These are phyloP conservation scores for Thalassiosira livingstoniorum DNA, from an alignment of 352 stramenopile genomes.

Conservation along the genomic window DNA sequence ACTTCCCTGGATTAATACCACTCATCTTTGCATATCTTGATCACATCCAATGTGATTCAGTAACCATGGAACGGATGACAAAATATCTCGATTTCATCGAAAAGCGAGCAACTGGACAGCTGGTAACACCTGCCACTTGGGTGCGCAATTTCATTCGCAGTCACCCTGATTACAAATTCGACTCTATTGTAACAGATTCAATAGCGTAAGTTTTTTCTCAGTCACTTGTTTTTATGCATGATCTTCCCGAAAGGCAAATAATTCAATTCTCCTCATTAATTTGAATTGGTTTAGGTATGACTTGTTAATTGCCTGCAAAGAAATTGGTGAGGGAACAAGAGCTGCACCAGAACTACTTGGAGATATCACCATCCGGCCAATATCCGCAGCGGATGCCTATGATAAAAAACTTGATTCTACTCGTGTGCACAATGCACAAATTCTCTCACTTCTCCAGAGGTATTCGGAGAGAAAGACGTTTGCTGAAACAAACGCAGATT, in stretches of 20 bases:
- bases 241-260: constrained; percentile 44
- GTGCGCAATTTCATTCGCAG: constrained; percentile 94
- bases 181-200: constrained; percentile 89
- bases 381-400: constrained; percentile 91
- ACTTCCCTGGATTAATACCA: constrained; percentile 96
- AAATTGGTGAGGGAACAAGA: constrained; percentile 94
- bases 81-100: constrained; percentile 91
- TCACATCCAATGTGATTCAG: constrained; percentile 95
- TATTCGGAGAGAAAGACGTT: constrained; percentile 76
- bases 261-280: constrained; percentile 54
- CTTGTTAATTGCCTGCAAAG: constrained; percentile 93
- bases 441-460: constrained; percentile 74
- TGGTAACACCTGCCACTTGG: constrained; percentile 96
- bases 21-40: constrained; percentile 97
- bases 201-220: constrained; percentile 79
- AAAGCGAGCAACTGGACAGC: constrained; percentile 93
- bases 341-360: constrained; percentile 93
- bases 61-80: constrained; percentile 82
- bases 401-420: constrained; percentile 92
- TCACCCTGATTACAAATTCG: constrained; percentile 95
- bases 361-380: constrained; percentile 90
- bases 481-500: constrained; percentile 18
- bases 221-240: constrained; percentile 2
- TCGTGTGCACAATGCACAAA: constrained; percentile 76
- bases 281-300: constrained; percentile 87